Evolutionary conservation across 2,329 filamentous ascomycete genomes (phyloP).

Genomic region (Venturia nashicola): DNA sequence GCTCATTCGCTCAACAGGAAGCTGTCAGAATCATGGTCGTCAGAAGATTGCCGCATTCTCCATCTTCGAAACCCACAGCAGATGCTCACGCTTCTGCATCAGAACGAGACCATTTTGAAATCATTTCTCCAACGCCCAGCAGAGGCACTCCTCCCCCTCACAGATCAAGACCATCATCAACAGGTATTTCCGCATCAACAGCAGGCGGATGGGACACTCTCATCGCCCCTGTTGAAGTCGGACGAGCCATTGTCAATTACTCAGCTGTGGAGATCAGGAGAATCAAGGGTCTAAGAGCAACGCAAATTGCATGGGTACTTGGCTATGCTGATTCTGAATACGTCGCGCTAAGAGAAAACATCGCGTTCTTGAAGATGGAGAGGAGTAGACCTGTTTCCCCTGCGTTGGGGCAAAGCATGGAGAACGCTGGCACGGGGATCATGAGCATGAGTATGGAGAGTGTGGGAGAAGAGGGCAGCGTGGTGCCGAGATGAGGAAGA

Average conservation of each 20-base stretch:
- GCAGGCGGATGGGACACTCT: constrained; percentile 17
- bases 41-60: constrained; percentile 34
- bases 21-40: constrained; percentile 79
- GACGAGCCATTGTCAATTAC: constrained; percentile 85
- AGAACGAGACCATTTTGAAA: background rate
- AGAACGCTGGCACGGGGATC: background rate
- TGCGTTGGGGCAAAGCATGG: constrained; percentile 13
- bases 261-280: constrained; percentile 69
- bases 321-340: constrained; percentile 95
- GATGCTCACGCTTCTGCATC: constrained; percentile 9
- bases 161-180: background rate
- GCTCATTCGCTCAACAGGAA: constrained; percentile 83
- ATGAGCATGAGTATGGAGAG: background rate
- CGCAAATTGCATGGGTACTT: constrained; percentile 64
- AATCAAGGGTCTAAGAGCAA: constrained; percentile 75
- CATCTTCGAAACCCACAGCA: constrained; percentile 12
- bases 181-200: background rate
- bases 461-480: constrained; percentile 1
- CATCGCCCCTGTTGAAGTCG: constrained; percentile 52
- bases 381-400: constrained; percentile 26
- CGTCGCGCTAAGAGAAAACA: constrained; percentile 76
- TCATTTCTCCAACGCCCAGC: background rate
- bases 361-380: constrained; percentile 53
- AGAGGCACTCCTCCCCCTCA: background rate
- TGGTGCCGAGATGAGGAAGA: background rate